Base-by-base conservation (phyloP, 2,329 filamentous ascomycete species). In the Curvularia eragrostidis region DNA sequence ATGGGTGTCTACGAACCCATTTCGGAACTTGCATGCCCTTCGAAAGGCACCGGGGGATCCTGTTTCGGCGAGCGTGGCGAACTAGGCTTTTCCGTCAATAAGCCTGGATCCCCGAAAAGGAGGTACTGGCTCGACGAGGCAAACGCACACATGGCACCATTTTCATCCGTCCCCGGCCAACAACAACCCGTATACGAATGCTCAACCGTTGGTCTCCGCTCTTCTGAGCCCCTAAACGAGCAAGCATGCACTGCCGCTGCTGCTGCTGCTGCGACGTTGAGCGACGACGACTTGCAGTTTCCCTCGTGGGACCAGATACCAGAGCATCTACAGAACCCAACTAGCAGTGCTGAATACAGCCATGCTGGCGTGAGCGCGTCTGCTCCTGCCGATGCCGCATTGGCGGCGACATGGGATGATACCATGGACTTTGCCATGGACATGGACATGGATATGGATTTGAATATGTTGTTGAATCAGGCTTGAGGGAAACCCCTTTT, bases 381-480 rank as follows among this genome's bases (percentile, higher is more conserved):
- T 49, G 44, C 34, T 48, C 41, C 34, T 36, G 52, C 46, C 6
- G 48, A 61, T 9, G 53, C 30, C n/a, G 42, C 49, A 13, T 43
- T 48, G 28, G 46, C 51, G 5, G 64, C 68, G 63, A 43, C 58
- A 3, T 75, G 73, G 72, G 72, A 75, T 50, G 72, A 75, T 26
- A 58, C 52, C 8, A 52, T 74, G 56, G 65, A 61, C n/a, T 75
- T 76, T 48, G 59, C 62, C 12, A 68, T 75, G 65, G 72, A 73
- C 47, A 63, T 73, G 62, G 69, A 73, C 48, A 61, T 71, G 62
- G 72, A 75, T 60, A 38, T 68, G 41, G 65, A 71, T 36, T 15
- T 69, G 48, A 57, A 68, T 54, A 12, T 66, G 18, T 52, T 51
- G 43, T 53, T 66, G 18, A 55, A 62, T 19, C 18, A 52, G 32